Evolutionary conservation across 768 basidiomycete genomes (phyloP).

Genomic region (Tylopilus plumbeoviolaceoides): DNA sequence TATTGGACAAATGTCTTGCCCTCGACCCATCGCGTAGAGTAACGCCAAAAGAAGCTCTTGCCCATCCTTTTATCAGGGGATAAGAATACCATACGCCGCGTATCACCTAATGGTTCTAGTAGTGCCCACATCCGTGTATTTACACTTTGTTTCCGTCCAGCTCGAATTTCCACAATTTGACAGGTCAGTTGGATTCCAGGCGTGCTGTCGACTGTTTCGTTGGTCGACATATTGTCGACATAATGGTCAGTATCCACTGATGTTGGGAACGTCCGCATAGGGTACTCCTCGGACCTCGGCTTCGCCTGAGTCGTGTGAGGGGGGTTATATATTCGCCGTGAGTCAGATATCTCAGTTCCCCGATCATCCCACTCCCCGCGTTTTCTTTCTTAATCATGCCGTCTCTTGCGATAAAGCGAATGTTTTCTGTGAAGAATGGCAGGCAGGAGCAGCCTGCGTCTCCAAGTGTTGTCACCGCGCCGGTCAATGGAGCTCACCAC

Average conservation of each 20-base stretch:
- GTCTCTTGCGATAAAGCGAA: conserved; percentile 6
- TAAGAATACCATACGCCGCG: conserved; percentile 20
- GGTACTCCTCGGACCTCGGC: neutral
- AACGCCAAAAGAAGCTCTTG: conserved; percentile 84
- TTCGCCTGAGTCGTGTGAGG: neutral
- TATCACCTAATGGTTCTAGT: conserved; percentile 17
- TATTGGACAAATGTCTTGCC: conserved; percentile 86
- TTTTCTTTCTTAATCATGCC: conserved; percentile 11
- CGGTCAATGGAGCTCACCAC: too few species aligned
- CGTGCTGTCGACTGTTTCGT: neutral
- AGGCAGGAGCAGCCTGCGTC: conserved; percentile 9
- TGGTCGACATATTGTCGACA: neutral
- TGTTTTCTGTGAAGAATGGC: conserved; percentile 12
- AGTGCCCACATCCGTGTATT: conserved; percentile 19
- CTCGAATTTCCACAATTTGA: conserved; percentile 10
- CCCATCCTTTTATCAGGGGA: conserved; percentile 81
- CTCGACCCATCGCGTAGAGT: conserved; percentile 85
- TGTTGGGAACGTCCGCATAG: neutral
- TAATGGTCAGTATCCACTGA: neutral
- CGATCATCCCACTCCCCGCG: neutral
- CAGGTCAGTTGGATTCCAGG: conserved; percentile 9
- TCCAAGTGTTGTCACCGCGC: neutral
- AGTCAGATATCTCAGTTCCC: neutral
- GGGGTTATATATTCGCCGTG: neutral
- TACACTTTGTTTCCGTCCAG: conserved; percentile 14